Conservation (phyloP, 139 green algal species). For the Coelastrella sp. region DNA sequence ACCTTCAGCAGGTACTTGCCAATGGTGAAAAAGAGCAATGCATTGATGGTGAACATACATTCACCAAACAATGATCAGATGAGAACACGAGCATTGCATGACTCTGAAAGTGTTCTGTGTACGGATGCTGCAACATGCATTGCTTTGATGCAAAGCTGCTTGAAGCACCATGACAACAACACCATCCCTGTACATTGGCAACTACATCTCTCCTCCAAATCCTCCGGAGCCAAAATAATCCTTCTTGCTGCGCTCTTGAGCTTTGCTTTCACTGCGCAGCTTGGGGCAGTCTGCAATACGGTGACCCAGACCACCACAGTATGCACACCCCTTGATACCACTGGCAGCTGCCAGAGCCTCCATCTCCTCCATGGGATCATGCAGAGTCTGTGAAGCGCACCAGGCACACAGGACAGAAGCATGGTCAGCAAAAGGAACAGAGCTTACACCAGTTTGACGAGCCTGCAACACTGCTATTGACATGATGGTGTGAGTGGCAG, state of each 20-base stretch:
- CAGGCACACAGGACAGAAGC: background rate
- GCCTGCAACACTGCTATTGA: no score
- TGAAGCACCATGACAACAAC: background rate
- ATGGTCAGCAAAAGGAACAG: background rate
- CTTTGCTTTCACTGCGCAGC: constrained; percentile 80
- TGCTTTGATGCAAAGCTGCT: background rate
- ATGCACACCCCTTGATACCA: constrained; percentile 91
- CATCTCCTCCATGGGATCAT: constrained; percentile 91
- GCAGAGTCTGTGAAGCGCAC: constrained; percentile 64
- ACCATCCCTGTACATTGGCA: no score
- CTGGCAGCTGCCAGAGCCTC: constrained; percentile 78
- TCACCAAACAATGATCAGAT: no score
- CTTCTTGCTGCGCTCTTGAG: constrained; percentile 68
- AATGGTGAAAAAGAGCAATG: no score
- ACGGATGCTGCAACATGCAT: no score
- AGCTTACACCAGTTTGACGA: no score
- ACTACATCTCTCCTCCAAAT: constrained; percentile 91
- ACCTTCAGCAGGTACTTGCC: no score
- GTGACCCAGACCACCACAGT: constrained; percentile 98
- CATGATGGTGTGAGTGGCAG: no score
- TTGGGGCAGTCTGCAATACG: constrained; percentile 97
- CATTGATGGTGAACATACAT: no score
- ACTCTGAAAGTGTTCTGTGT: no score
- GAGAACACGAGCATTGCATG: no score
- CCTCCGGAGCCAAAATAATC: constrained; percentile 87